Percentiles rank a stretch among this genome's conserved stretches.
Evolutionary conservation across 2,329 filamentous ascomycete genomes (phyloP).

Genomic region (Paraconiothyrium sp.): DNA sequence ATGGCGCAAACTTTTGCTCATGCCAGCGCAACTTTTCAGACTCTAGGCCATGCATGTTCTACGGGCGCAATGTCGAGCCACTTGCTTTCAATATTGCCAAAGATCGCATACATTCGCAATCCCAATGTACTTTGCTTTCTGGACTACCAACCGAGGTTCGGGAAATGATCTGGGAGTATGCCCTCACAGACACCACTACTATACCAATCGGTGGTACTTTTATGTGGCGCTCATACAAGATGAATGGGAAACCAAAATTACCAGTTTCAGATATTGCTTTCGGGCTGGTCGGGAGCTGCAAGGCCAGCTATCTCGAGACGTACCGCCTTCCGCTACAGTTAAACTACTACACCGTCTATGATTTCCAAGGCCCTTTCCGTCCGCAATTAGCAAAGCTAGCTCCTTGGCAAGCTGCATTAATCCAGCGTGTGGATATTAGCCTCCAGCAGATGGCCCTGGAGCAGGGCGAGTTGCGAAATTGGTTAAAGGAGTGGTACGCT

Average conservation of each 20-base stretch:
- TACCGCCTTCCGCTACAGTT: conserved; percentile 25
- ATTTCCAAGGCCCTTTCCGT: conserved; percentile 14
- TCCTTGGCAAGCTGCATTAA: conserved; percentile 28
- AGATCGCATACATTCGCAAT: conserved; percentile 10
- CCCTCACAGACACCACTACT: conserved; percentile 21
- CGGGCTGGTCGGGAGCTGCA: conserved; percentile 23
- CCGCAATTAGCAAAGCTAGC: conserved; percentile 16
- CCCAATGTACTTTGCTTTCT: conserved; percentile 12
- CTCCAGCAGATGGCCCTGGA: conserved; percentile 23
- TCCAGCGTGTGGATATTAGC: conserved; percentile 24
- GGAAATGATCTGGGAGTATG: conserved; percentile 23
- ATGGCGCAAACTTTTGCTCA: conserved; percentile 8
- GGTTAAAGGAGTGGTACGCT: conserved; percentile 14
- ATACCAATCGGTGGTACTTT: conserved; percentile 17
- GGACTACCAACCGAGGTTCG: conserved; percentile 21
- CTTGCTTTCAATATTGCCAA: conserved; percentile 1
- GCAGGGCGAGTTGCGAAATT: conserved; percentile 7
- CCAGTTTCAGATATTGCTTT: conserved; percentile 20
- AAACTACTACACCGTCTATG: conserved; percentile 22
- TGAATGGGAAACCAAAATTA: not conserved
- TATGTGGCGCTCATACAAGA: conserved; percentile 8
- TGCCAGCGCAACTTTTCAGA: not conserved
- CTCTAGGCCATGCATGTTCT: conserved; percentile 1
- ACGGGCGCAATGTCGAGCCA: conserved; percentile 1
- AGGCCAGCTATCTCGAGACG: conserved; percentile 24